These are phyloP conservation scores for Capillidium rhysosporum DNA, from an alignment of 371 early-diverging fungal genomes.

Conservation along the genomic window DNA sequence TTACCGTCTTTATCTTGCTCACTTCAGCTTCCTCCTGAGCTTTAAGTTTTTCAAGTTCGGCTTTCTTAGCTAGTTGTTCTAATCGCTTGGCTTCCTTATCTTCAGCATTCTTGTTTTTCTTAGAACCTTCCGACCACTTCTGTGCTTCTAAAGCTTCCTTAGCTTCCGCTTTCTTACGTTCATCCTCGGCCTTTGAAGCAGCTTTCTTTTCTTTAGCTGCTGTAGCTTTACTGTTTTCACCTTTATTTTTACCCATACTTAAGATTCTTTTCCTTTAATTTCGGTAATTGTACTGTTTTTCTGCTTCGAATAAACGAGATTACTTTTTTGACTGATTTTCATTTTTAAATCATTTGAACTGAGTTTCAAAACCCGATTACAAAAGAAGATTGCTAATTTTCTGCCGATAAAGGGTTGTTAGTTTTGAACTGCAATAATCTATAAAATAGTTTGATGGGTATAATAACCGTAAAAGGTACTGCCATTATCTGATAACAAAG, in stretches of 20 bases:
- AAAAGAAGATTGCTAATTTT: no score
- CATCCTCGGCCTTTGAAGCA: constrained; percentile 35
- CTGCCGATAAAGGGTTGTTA: no score
- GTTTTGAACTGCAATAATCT: no score
- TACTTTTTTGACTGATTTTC: no score
- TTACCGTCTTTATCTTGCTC: constrained; percentile 6
- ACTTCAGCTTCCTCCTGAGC: constrained; percentile 9
- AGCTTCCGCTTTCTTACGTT: constrained; percentile 23
- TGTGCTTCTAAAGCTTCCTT: constrained; percentile 31
- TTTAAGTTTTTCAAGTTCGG: constrained; percentile 6
- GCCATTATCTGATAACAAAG: no score
- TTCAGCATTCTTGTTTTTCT: constrained; percentile 42
- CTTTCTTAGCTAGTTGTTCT: constrained; percentile 10
- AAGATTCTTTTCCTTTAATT: no score
- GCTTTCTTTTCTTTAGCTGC: constrained; percentile 55
- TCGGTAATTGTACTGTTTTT: no score
- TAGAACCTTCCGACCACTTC: constrained; percentile 49
- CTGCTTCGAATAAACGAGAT: no score
- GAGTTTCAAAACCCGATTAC: no score
- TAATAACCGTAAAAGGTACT: no score
- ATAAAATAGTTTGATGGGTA: no score
- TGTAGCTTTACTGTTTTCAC: constrained; percentile 19
- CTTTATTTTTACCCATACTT: constrained; percentile 10
- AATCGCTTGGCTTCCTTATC: constrained; percentile 43
- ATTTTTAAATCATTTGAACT: no score